Evolutionary conservation across 2,329 filamentous ascomycete genomes (phyloP).

Genomic region (Trichoderma simmonsii): DNA sequence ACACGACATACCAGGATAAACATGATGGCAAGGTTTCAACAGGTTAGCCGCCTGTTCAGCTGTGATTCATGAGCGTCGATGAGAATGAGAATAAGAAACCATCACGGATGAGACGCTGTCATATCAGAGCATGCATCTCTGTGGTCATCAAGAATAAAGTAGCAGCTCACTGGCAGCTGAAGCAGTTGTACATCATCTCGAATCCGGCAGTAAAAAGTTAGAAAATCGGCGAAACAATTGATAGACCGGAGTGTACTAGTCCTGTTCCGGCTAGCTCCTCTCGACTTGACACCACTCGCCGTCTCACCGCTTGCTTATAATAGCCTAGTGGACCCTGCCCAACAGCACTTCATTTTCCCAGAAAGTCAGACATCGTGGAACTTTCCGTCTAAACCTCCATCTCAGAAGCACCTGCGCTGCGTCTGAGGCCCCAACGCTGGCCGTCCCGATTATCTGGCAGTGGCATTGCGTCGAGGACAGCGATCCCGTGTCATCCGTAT

Average conservation of each 20-base stretch:
- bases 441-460: not conserved
- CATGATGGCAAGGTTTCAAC: not conserved
- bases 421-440: not conserved
- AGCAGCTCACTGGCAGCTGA: not conserved
- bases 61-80: not conserved
- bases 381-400: not conserved
- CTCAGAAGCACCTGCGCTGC: not conserved
- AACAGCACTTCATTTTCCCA: not conserved
- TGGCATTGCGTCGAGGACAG: not conserved
- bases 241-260: not conserved
- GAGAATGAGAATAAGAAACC: not conserved
- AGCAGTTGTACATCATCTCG: not conserved
- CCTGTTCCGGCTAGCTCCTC: not conserved
- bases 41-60: not conserved
- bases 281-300: too few species aligned
- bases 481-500: not conserved
- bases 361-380: conserved; percentile 12
- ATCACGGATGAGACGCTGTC: not conserved
- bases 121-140: not conserved
- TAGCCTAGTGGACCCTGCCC: not conserved
- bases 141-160: not conserved
- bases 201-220: not conserved
- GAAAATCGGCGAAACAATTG: not conserved
- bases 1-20: conserved; percentile 18
- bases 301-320: conserved; percentile 9